Evolutionary conservation across 163 green algal genomes (phyloP).

Genomic region (Chloromonas sp.): DNA sequence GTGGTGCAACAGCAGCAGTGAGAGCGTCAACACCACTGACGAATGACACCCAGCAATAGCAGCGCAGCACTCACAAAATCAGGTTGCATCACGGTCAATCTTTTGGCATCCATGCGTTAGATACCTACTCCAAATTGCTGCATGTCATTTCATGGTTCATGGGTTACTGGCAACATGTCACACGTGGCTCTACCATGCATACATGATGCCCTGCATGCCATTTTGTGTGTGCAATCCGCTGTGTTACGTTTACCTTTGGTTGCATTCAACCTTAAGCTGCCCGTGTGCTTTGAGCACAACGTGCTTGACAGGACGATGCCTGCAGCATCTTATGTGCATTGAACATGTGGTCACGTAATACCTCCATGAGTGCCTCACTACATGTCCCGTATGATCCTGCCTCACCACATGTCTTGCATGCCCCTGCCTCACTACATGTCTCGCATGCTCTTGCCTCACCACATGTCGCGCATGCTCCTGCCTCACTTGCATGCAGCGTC

Average conservation of each 20-base stretch:
- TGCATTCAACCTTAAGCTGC: too few relatives aligned
- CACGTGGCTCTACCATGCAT: too few relatives aligned
- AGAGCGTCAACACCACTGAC: background rate
- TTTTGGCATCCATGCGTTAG: too few relatives aligned
- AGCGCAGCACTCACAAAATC: background rate
- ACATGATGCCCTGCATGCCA: too few relatives aligned
- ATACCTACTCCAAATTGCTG: too few relatives aligned
- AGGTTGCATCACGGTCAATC: background rate
- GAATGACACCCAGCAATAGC: background rate
- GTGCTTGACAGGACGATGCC: background rate
- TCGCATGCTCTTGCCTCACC: background rate
- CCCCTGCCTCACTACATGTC: background rate
- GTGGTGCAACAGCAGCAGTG: background rate
- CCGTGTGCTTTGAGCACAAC: too few relatives aligned
- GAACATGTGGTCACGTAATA: background rate
- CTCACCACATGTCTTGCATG: too few relatives aligned
- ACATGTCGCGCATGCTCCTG: background rate
- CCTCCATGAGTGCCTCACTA: background rate
- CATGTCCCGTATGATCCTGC: background rate
- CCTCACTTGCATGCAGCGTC: constrained; percentile 12
- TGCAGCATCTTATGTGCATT: background rate
- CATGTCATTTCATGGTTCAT: background rate
- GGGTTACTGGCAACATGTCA: too few relatives aligned
- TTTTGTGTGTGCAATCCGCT: too few relatives aligned
- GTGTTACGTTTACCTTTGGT: too few relatives aligned